phyloP scores from a whole-genome alignment of 192 early-diverging fungal genomes.

The Gonapodya sp. region DNA sequence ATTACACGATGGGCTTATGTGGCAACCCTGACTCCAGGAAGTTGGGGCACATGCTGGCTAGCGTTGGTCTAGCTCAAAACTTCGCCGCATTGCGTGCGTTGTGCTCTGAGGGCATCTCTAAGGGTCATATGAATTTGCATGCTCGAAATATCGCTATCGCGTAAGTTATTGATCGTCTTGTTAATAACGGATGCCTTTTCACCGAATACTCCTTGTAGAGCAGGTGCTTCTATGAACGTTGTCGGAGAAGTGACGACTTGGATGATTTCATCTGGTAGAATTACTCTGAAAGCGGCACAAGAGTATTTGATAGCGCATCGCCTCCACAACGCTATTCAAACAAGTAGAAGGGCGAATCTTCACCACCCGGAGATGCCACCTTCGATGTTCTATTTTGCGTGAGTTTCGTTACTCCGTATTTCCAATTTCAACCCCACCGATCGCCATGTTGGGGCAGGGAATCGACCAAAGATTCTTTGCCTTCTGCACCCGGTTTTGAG shows the following conservation, averaged over 20 bases:
- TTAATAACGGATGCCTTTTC: neutral
- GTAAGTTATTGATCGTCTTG: neutral
- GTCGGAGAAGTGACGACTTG: conserved; percentile 54
- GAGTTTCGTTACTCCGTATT: conserved; percentile 7
- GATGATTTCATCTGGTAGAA: conserved; percentile 58
- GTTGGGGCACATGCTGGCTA: conserved; percentile 48
- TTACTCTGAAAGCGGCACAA: conserved; percentile 46
- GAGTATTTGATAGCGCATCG: conserved; percentile 48
- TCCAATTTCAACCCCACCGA: neutral
- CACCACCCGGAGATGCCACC: neutral
- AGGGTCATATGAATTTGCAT: conserved; percentile 28
- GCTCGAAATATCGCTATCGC: conserved; percentile 56
- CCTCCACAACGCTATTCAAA: conserved; percentile 17
- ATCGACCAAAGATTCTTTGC: neutral
- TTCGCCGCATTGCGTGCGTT: conserved; percentile 68
- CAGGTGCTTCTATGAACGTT: conserved; percentile 54
- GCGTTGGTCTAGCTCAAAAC: conserved; percentile 66
- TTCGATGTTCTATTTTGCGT: conserved; percentile 16
- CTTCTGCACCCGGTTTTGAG: neutral
- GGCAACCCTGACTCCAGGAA: conserved; percentile 50
- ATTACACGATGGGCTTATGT: conserved; percentile 55
- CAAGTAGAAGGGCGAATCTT: neutral
- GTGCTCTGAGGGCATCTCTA: conserved; percentile 54
- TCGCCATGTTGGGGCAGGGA: neutral
- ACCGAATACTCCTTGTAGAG: conserved; percentile 12